Percentiles rank a stretch among this genome's conserved stretches.
These are phyloP conservation scores for Croton laevigatus DNA, from an alignment of 441 rosid genomes.

Conservation along the genomic window DNA sequence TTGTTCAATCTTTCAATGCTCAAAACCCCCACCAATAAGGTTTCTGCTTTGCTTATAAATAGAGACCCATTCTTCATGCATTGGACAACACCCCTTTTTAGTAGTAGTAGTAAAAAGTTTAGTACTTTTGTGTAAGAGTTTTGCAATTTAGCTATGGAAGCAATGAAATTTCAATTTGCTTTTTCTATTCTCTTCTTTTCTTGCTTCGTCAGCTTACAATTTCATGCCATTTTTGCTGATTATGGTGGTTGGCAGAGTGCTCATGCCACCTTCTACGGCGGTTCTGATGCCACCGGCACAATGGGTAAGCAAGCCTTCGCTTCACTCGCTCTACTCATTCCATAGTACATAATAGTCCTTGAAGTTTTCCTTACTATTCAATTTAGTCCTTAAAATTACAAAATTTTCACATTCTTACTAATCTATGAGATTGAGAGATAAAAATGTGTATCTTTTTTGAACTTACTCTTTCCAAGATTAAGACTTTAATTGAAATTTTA, in stretches of 20 bases:
- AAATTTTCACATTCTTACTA: no score
- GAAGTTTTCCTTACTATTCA: no score
- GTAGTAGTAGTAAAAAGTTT: background rate
- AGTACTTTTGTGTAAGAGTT: background rate
- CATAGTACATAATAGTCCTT: no score
- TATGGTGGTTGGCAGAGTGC: slow-evolving; percentile 23
- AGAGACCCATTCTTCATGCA: background rate
- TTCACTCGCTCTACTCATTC: background rate
- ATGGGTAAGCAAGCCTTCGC: slow-evolving; percentile 34
- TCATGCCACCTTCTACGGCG: slow-evolving; percentile 30
- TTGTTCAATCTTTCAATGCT: background rate
- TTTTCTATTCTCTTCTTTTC: slow-evolving; percentile 6
- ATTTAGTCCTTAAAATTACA: no score
- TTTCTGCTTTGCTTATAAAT: slow-evolving; percentile 13
- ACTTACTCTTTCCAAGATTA: no score
- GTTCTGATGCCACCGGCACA: slow-evolving; percentile 54
- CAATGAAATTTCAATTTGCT: background rate
- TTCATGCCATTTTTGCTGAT: slow-evolving; percentile 24
- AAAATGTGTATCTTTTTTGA: no score
- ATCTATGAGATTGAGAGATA: no score
- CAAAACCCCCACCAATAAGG: background rate
- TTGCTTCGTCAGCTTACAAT: slow-evolving; percentile 16
- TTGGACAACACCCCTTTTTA: background rate
- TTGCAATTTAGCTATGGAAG: background rate
- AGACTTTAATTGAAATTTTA: no score